phyloP scores from a whole-genome alignment of 371 early-diverging fungal species.

The Rhizopus sp. region DNA sequence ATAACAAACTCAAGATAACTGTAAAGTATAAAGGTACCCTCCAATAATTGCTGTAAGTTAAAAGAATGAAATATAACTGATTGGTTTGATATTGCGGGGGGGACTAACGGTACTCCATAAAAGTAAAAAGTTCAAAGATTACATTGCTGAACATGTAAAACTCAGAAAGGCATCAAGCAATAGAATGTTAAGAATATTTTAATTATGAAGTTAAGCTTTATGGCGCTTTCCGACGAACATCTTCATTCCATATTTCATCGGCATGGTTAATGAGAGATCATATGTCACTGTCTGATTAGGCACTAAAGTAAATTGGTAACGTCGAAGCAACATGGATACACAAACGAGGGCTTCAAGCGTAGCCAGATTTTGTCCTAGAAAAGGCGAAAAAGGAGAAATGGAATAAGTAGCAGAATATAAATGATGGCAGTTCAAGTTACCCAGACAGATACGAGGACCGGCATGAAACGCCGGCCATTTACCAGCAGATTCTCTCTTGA shows the following conservation, averaged over 20 bases:
- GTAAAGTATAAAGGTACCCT: no score
- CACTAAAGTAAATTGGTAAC: slow-evolving; percentile 41
- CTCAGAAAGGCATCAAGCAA: no score
- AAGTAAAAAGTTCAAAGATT: no score
- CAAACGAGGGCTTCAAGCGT: slow-evolving; percentile 50
- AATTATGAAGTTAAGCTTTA: no score
- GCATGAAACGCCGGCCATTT: slow-evolving; percentile 55
- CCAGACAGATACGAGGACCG: slow-evolving; percentile 70
- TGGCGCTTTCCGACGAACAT: slow-evolving; percentile 29
- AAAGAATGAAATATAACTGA: no score
- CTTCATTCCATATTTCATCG: slow-evolving; percentile 53
- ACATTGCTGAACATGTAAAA: no score
- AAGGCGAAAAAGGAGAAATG: not conserved
- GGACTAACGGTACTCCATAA: no score
- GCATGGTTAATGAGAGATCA: slow-evolving; percentile 44
- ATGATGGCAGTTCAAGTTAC: slow-evolving; percentile 13
- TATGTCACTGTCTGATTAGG: slow-evolving; percentile 41
- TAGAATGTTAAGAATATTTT: no score
- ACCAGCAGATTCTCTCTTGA: slow-evolving; percentile 21
- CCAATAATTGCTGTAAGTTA: no score
- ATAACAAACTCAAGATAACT: no score
- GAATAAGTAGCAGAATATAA: no score
- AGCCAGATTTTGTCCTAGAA: slow-evolving; percentile 47
- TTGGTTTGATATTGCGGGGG: no score
- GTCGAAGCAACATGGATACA: slow-evolving; percentile 39